Evolutionary conservation across 148 eudicot species (phyloP), one percentile per base, ranked within the genome.

Genomic region (Rhododendron ovatum): DNA sequence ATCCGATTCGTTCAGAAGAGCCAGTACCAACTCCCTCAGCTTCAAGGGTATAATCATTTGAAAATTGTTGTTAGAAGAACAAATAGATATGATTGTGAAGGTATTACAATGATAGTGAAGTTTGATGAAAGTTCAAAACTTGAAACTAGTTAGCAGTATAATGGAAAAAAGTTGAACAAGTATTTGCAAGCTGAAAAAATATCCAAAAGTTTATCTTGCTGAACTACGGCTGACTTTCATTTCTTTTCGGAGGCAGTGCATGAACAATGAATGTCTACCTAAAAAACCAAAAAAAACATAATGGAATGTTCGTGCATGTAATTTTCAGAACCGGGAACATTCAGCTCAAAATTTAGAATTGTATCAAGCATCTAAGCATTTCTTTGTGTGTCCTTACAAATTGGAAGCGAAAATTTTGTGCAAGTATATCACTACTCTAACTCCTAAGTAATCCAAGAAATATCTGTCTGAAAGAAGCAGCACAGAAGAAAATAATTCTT

Each of bases 11-110:
- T 86, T 91, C 24, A 94, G 91, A 78, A 88, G 81, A 50, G 94
- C 95, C 88, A 92, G 28, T 41, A 92, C 86, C 94, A 94, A 88
- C 83, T 93, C 92, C 91, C 90, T 94, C 81, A 94, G 81, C 97
- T 94, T 82, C 69, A 75, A 69, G 43, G 80, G 85, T 9, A 87
- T 83, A 15, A 73, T 35, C 24, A 78, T 82, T 67, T 43, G 22
- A 85, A 75, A 11, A 65, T 22, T 48, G 47, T 82, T 63, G 84
- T 35, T 22, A 57, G 76, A 71, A 14, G 41, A 71, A 5, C 8
- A 82, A 59, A 37, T 2, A 30, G 45, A 20, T 53, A 18, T 17
- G 59, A 80, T 18, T 80, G 37, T 17, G 65, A 15, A 53, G 83
- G 6, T 53, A 53, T 28, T 30, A 17, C 1, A 57, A 35, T 82